Percentiles rank a stretch among this genome's conserved stretches.
Conservation (phyloP, 257 asterid genomes). For the Forsythia suspensa region DNA sequence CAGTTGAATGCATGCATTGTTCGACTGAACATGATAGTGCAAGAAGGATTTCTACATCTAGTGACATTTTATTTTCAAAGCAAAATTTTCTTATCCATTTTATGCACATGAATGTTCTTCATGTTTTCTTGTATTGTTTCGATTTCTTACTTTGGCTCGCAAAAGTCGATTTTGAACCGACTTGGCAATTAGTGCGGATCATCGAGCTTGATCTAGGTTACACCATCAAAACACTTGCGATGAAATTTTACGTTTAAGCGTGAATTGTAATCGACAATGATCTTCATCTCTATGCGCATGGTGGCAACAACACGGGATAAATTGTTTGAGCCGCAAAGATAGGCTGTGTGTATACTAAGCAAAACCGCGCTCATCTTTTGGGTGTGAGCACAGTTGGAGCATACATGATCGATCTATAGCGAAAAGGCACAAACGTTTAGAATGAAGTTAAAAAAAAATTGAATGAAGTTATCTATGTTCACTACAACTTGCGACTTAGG, state of each 20-base stretch:
- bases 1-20: slow-evolving; percentile 74
- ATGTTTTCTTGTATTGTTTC: slow-evolving; percentile 24
- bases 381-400: slow-evolving; percentile 91
- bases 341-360: slow-evolving; percentile 86
- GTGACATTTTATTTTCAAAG: too few species aligned
- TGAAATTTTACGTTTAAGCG: slow-evolving; percentile 9
- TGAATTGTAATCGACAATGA: slow-evolving; percentile 28
- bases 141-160: slow-evolving; percentile 88
- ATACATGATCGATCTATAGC: slow-evolving; percentile 62
- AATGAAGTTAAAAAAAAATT: slow-evolving; percentile 75
- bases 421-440: slow-evolving; percentile 61
- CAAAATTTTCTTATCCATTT: slow-evolving; percentile 7
- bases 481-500: slow-evolving; percentile 89
- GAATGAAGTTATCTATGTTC: slow-evolving; percentile 64
- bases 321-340: slow-evolving; percentile 82
- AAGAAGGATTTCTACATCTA: slow-evolving; percentile 83
- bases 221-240: slow-evolving; percentile 23
- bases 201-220: slow-evolving; percentile 91
- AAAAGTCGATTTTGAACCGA: slow-evolving; percentile 93
- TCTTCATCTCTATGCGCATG: slow-evolving; percentile 66
- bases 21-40: slow-evolving; percentile 68
- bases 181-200: slow-evolving; percentile 86
- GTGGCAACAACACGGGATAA: slow-evolving; percentile 96
- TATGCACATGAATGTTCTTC: slow-evolving; percentile 9
- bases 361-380: slow-evolving; percentile 85